These are phyloP conservation scores for Pyrenophora seminiperda DNA, from an alignment of 2,329 filamentous ascomycete genomes.

Conservation along the genomic window DNA sequence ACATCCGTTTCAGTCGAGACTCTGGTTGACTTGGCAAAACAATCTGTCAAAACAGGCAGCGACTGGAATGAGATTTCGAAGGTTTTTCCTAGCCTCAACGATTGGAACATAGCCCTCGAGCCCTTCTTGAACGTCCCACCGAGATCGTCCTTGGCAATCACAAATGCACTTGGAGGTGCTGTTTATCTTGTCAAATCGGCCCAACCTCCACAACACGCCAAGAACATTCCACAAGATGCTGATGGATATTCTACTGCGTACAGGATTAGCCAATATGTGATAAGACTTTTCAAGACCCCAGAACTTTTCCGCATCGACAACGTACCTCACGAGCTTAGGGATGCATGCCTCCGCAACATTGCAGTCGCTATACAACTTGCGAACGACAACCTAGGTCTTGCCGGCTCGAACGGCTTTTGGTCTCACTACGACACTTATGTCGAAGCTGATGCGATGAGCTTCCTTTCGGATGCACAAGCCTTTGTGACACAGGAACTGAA, in stretches of 20 bases:
- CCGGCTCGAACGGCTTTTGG: constrained; percentile 61
- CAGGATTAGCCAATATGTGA: constrained; percentile 74
- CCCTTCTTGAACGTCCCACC: constrained; percentile 60
- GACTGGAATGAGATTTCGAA: constrained; percentile 40
- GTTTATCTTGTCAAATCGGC: constrained; percentile 63
- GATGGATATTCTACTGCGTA: constrained; percentile 74
- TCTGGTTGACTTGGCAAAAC: constrained; percentile 60
- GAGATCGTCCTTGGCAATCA: constrained; percentile 72
- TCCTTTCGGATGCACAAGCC: constrained; percentile 58
- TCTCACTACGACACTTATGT: constrained; percentile 54
- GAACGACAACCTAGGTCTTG: constrained; percentile 64
- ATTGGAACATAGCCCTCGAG: constrained; percentile 69
- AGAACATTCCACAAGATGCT: constrained; percentile 62
- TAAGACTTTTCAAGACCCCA: constrained; percentile 59
- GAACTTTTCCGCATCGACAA: constrained; percentile 45
- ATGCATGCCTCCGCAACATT: constrained; percentile 55
- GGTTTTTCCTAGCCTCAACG: constrained; percentile 67
- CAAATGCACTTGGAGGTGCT: constrained; percentile 72
- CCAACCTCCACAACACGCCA: constrained; percentile 23
- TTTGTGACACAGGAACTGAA: constrained; percentile 54
- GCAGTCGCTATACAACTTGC: constrained; percentile 62
- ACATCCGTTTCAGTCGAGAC: constrained; percentile 58
- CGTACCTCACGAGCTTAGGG: constrained; percentile 27
- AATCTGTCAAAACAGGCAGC: constrained; percentile 49
- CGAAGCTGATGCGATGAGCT: constrained; percentile 59